Percentiles rank a stretch among this genome's conserved stretches.
These are phyloP conservation scores for Westerdykella aurantiaca DNA, from an alignment of 2,329 filamentous ascomycete species.

Conservation along the genomic window DNA sequence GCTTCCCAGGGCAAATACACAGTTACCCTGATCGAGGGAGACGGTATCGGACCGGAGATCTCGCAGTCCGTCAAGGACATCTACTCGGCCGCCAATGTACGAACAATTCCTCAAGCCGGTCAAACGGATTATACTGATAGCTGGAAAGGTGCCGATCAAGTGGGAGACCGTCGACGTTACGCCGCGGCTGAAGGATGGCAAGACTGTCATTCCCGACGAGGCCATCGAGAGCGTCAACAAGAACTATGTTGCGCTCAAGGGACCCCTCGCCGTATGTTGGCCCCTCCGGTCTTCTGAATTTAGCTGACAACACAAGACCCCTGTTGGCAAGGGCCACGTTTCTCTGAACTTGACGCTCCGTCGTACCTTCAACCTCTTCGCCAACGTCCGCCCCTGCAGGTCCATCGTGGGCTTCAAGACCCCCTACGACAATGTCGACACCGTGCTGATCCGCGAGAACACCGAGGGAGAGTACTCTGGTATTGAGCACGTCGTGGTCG, in stretches of 20 bases:
- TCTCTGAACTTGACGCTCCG: constrained; percentile 98
- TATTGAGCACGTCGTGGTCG: constrained; percentile 96
- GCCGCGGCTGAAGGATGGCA: constrained; percentile 87
- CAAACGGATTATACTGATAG: constrained; percentile 1
- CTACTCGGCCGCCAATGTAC: constrained; percentile 87
- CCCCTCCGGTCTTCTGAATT: constrained; percentile 1
- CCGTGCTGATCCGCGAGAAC: constrained; percentile 97
- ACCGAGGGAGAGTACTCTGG: constrained; percentile 99
- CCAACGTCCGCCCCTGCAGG: constrained; percentile 96
- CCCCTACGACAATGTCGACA: constrained; percentile 94
- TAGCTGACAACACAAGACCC: constrained; percentile 56
- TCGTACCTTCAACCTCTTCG: constrained; percentile 99
- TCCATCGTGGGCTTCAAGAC: constrained; percentile 98
- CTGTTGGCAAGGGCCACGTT: constrained; percentile 97
- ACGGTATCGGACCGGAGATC: constrained; percentile 98
- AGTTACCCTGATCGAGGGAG: constrained; percentile 96
- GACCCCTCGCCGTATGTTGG: constrained; percentile 73
- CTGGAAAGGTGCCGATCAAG: constrained; percentile 70
- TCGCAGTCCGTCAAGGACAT: constrained; percentile 98
- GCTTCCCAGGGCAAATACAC: constrained; percentile 78
- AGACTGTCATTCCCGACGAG: constrained; percentile 86
- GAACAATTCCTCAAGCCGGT: constrained; percentile 22
- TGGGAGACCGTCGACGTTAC: constrained; percentile 98
- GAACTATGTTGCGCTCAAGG: constrained; percentile 98
- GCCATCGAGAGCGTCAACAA: constrained; percentile 89